phyloP scores from a whole-genome alignment of 768 basidiomycete genomes.

The Suillus tomentosus region DNA sequence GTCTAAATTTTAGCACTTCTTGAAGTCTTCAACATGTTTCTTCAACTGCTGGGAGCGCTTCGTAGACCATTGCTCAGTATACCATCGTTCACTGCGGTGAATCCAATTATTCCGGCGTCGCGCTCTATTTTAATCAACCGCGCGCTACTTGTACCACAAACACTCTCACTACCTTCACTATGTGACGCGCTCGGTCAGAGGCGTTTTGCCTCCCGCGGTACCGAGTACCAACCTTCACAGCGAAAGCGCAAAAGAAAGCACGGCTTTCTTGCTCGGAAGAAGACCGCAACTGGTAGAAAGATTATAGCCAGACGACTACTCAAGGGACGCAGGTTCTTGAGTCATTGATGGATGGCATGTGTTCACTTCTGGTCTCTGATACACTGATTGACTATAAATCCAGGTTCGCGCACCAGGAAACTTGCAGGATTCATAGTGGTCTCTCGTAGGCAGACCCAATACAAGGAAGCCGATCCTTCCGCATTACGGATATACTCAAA shows the following conservation, averaged over 20 bases:
- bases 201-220: conserved; percentile 71
- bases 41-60: conserved; percentile 3
- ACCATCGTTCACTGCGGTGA: neutral
- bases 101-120: neutral
- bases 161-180: conserved; percentile 9
- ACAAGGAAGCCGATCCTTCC: neutral
- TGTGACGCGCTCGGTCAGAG: conserved; percentile 4
- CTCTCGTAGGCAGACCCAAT: neutral
- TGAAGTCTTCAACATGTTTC: neutral
- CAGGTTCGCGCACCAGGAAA: neutral
- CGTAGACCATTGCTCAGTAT: neutral
- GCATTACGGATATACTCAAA: no score
- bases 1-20: neutral
- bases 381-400: neutral
- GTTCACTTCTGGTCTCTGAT: neutral
- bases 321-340: conserved; percentile 80
- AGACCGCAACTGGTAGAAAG: conserved; percentile 67
- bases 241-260: conserved; percentile 90
- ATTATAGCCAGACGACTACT: conserved; percentile 67
- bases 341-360: conserved; percentile 55
- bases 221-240: conserved; percentile 97
- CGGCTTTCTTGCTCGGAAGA: conserved; percentile 83
- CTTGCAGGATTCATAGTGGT: neutral
- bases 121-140: conserved; percentile 17
- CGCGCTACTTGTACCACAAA: conserved; percentile 13